Conservation (phyloP, 225 moss, liverwort and hornwort genomes). For the Straminergon stramineum region DNA sequence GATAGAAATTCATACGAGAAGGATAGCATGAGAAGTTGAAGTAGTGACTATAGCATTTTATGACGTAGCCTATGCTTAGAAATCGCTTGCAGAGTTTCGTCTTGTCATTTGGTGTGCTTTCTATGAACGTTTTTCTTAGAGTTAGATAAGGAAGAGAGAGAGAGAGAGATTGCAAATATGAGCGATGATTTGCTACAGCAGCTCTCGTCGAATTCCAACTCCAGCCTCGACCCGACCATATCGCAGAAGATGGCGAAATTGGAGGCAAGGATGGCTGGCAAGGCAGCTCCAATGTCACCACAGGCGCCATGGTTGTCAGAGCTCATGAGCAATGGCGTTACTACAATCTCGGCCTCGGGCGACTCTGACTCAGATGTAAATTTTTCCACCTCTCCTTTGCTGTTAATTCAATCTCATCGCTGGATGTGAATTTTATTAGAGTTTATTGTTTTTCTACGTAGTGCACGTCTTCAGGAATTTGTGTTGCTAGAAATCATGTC, state of each 20-base stretch:
- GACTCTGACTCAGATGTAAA: slow-evolving; percentile 47
- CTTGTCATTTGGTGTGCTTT: not conserved
- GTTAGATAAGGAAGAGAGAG: not conserved
- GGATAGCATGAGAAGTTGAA: not conserved
- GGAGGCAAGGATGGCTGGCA: slow-evolving; percentile 90
- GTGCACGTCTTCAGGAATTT: not conserved
- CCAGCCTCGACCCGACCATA: slow-evolving; percentile 62
- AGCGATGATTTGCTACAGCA: slow-evolving; percentile 77
- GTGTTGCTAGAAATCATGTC: not conserved
- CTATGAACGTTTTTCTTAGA: not conserved
- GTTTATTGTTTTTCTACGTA: not conserved
- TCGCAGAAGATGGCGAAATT: slow-evolving; percentile 85
- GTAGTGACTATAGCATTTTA: not conserved
- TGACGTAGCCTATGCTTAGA: not conserved
- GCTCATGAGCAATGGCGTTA: slow-evolving; percentile 23
- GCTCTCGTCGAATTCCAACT: slow-evolving; percentile 83
- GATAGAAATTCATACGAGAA: not conserved
- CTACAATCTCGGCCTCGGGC: slow-evolving; percentile 43
- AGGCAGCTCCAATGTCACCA: slow-evolving; percentile 26
- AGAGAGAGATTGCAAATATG: slow-evolving; percentile 20
- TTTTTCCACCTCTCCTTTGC: not conserved
- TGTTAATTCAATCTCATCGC: not conserved
- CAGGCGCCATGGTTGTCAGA: slow-evolving; percentile 28
- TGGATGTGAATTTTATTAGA: not conserved
- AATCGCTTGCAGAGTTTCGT: not conserved